Conservation (phyloP, 441 rosid genomes). For the Arabidopsis hybrid region DNA sequence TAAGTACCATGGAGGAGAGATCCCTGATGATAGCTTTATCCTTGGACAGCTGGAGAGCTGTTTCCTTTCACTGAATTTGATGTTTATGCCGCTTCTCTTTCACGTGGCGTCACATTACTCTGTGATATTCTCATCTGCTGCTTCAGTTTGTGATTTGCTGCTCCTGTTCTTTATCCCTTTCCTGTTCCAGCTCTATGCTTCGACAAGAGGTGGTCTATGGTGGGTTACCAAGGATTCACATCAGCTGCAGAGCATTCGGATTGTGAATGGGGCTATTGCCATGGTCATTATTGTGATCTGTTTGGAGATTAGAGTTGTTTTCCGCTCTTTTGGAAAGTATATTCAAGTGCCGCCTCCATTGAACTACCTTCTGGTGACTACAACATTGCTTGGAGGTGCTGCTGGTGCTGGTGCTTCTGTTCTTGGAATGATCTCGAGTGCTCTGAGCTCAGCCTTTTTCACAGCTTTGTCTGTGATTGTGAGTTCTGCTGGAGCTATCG, state of each 20-base stretch:
- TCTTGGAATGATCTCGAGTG: slow-evolving; percentile 89
- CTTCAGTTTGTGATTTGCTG: slow-evolving; percentile 73
- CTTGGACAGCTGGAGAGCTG: slow-evolving; percentile 88
- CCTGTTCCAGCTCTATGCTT: slow-evolving; percentile 85
- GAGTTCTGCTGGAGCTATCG: slow-evolving; percentile 91
- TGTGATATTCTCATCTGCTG: slow-evolving; percentile 71
- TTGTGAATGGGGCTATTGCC: slow-evolving; percentile 86
- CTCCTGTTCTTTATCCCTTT: slow-evolving; percentile 92
- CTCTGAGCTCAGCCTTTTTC: slow-evolving; percentile 73
- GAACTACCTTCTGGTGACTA: slow-evolving; percentile 86
- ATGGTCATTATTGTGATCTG: slow-evolving; percentile 80
- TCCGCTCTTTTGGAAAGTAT: slow-evolving; percentile 92
- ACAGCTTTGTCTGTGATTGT: slow-evolving; percentile 82
- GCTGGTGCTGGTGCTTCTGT: slow-evolving; percentile 85
- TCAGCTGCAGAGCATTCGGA: slow-evolving; percentile 79
- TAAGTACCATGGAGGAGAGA: slow-evolving; percentile 89
- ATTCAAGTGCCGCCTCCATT: slow-evolving; percentile 92
- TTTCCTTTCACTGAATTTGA: slow-evolving; percentile 76
- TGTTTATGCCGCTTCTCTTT: slow-evolving; percentile 81
- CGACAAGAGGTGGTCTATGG: slow-evolving; percentile 92
- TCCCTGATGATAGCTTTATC: slow-evolving; percentile 85
- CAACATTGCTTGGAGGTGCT: slow-evolving; percentile 92
- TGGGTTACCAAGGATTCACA: slow-evolving; percentile 81
- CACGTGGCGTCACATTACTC: slow-evolving; percentile 91
- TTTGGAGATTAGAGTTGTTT: slow-evolving; percentile 93